A percentile compares a stretch with the other conserved stretches of the same genome.
Conservation (phyloP, 2,329 filamentous ascomycete species). For the Cadophora sp. region DNA sequence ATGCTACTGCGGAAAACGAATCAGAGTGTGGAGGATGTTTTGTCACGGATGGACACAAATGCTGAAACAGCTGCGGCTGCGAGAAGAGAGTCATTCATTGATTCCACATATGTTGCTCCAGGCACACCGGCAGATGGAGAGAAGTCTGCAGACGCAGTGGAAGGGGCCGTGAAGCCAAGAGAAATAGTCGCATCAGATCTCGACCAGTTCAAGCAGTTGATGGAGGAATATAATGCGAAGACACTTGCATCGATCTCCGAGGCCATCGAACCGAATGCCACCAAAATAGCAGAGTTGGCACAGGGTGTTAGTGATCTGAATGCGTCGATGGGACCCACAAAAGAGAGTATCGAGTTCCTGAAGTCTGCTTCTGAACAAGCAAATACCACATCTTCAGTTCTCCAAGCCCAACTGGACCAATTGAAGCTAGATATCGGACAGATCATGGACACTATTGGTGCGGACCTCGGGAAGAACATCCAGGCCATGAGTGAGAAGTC, state of each 20-base stretch:
- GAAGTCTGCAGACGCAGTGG: slow-evolving; percentile 5
- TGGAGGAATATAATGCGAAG: slow-evolving; percentile 35
- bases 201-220: slow-evolving; percentile 31
- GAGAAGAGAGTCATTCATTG: slow-evolving; percentile 21
- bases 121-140: slow-evolving; percentile 14
- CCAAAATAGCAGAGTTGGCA: slow-evolving; percentile 33
- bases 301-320: slow-evolving; percentile 34
- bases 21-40: slow-evolving; percentile 41
- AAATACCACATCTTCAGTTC: slow-evolving; percentile 35
- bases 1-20: slow-evolving; percentile 42
- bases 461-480: slow-evolving; percentile 37
- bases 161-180: background rate
- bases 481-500: slow-evolving; percentile 35
- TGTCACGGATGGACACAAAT: slow-evolving; percentile 37
- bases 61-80: slow-evolving; percentile 21
- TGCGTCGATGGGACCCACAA: slow-evolving; percentile 29
- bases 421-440: slow-evolving; percentile 39
- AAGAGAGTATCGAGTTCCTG: slow-evolving; percentile 33
- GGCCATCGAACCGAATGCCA: slow-evolving; percentile 36
- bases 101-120: slow-evolving; percentile 18
- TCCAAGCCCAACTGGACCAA: slow-evolving; percentile 43
- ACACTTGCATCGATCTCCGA: slow-evolving; percentile 37
- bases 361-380: slow-evolving; percentile 36
- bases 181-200: slow-evolving; percentile 5
- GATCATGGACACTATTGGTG: slow-evolving; percentile 36